phyloP scores from a whole-genome alignment of 1,139 yeast species.

The Sugiyamaella neomexicana region DNA sequence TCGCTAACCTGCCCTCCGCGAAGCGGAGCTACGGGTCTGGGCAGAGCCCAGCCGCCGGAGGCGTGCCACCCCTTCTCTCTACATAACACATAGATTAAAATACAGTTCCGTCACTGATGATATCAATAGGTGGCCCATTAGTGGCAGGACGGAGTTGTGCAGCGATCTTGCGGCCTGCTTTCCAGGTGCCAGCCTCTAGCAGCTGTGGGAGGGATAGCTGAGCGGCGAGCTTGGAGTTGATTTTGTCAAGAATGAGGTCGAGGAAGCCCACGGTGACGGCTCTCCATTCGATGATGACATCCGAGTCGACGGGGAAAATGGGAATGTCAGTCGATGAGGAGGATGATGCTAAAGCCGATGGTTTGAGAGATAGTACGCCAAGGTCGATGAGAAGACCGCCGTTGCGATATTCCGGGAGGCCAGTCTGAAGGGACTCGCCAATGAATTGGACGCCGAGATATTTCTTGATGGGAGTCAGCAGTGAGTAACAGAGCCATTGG shows the following conservation, averaged over 20 bases:
- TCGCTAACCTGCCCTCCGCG: background rate
- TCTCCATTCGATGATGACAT: conserved; percentile 65
- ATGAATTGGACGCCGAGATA: conserved; percentile 46
- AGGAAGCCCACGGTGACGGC: conserved; percentile 56
- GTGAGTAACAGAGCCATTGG: conserved; percentile 62
- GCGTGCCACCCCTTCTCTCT: too few species aligned
- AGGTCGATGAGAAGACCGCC: conserved; percentile 61
- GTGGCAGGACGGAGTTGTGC: conserved; percentile 48
- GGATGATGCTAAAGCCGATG: conserved; percentile 20
- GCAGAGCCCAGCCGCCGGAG: conserved; percentile 8
- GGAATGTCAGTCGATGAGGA: conserved; percentile 40
- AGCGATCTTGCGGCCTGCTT: conserved; percentile 59
- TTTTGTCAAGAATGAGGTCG: conserved; percentile 50
- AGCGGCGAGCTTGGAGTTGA: conserved; percentile 45
- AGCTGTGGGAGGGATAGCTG: conserved; percentile 52
- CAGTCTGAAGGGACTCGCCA: conserved; percentile 52
- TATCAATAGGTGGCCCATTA: conserved; percentile 60
- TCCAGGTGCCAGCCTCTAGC: conserved; percentile 66
- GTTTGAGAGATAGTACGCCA: conserved; percentile 50
- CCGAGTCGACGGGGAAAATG: conserved; percentile 52
- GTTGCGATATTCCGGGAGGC: conserved; percentile 63
- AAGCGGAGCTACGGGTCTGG: conserved; percentile 8
- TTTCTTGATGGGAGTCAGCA: conserved; percentile 51
- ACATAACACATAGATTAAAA: conserved; percentile 38
- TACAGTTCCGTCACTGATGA: conserved; percentile 60